Evolutionary conservation across 2,329 filamentous ascomycete genomes (phyloP).

Genomic region (Ophiostoma australiae): DNA sequence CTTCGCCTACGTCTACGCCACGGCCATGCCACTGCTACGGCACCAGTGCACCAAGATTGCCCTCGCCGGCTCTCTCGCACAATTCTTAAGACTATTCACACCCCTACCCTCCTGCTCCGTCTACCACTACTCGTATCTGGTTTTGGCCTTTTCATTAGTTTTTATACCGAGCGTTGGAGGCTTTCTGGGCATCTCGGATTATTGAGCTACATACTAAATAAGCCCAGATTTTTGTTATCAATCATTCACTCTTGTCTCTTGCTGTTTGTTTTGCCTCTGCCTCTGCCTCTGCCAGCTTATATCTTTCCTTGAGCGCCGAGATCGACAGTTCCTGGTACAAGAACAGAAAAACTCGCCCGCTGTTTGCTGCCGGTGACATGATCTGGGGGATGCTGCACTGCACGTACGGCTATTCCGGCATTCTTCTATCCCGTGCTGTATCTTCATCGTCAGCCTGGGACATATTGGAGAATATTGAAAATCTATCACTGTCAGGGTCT

Average conservation of each 20-base stretch:
- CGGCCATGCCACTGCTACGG: background rate
- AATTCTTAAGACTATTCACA: background rate
- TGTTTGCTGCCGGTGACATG: background rate
- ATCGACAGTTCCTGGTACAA: background rate
- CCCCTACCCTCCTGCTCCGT: background rate
- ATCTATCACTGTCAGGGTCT: background rate
- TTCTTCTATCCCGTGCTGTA: background rate
- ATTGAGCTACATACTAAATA: background rate
- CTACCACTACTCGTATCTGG: background rate
- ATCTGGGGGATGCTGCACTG: background rate
- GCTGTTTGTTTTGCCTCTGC: background rate
- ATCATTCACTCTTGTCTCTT: background rate
- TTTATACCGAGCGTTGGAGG: background rate
- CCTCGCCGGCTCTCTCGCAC: background rate
- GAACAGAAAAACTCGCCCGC: background rate
- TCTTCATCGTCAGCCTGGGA: background rate
- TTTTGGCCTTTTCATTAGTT: background rate
- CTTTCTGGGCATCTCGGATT: background rate
- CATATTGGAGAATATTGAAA: background rate
- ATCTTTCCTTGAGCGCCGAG: too few relatives aligned
- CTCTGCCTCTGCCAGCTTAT: background rate
- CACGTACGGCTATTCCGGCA: background rate
- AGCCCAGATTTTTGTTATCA: background rate
- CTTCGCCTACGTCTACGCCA: background rate
- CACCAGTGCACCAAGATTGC: background rate